Evolutionary conservation across 495 filamentous ascomycete species (phyloP), one percentile per base, ranked within the genome.

Genomic region (Tuber brumale): DNA sequence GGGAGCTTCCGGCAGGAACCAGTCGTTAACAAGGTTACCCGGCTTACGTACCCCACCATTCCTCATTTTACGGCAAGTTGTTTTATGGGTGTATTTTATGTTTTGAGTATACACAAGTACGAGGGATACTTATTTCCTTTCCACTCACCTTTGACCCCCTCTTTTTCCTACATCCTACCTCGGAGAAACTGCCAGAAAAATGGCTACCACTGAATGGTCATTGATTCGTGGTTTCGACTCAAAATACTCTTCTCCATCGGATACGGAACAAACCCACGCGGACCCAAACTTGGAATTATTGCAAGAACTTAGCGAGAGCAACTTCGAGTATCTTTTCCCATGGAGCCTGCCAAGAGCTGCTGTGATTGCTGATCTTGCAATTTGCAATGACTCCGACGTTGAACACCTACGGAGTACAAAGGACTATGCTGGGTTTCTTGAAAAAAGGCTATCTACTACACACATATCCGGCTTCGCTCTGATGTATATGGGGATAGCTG

Each of bases 401-500:
- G 57, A 69, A 3, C 61, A 73, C 16, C 74, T 82, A 4, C 70
- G 19, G 3, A n/a, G 19, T 31, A 74, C 76, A 0, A 42, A 43
- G 10, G 81, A 82, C 76, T 82, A 82, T 35, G 23, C 74, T 3
- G 73, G 51, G 23, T 80, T 80, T 66, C 21, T 82, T 0, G 61
- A 75, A 46, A 42, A 75, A 16, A 75, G 74, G 18, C 21, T 72
- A 5, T 71, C 77, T 3, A 16, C 21, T n/a, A 6, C 31, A 1
- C 72, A 61, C 14, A 72, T 71, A n/a, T 44, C 73, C n/a, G 44
- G 72, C 8, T 74, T 70, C 3, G 41, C 27, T 16, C 51, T 83
- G 14, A 61, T 83, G 45, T 46, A 41, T 37, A 84, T 95, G 69
- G 94, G 89, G 31, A 85, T 91, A 23, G 90, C 91, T 2, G 90